Base-by-base conservation (phyloP, 2,329 filamentous ascomycete species). In the Diaporthe sp. region DNA sequence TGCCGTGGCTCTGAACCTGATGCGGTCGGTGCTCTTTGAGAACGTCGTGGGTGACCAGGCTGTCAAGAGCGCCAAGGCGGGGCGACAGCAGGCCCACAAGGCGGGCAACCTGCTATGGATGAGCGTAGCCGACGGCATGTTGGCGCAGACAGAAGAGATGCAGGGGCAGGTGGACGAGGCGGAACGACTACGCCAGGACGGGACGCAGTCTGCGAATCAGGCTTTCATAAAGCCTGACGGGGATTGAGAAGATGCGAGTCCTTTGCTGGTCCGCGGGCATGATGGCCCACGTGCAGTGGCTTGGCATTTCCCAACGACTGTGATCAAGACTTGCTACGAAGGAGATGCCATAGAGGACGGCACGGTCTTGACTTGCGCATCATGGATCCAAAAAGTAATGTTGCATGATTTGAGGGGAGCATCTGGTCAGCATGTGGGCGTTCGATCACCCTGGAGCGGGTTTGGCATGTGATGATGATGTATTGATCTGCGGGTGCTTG, bases 1-100 rank as follows among this genome's bases (percentile, higher is more conserved):
- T n/a, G 92, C 92, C 64, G 93, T 98, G 77, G 92, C 93, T 8
- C 90, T 98, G 75, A 95, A 92, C 78, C 92, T 97, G 77, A 97
- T 98, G 93, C 93, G 94, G 70, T 92, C 90, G 80, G 90, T 92
- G 69, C 93, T 98, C 80, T 98, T 96, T 82, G 92, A 93, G 60
- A 93, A 93, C 75, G 93, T 96, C 19, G 91, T 97, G 5, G 95
- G 95, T 67, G 93, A 94, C 74, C 94, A 96, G 82, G 93, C 93
- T 0, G 88, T 94, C 75, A 95, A 95, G 84, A 94, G 93, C 80
- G 92, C 93, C 6, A 89, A 89, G 77, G 93, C 94, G 0, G 93
- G 92, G 33, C 88, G 89, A 33, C 89, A 89, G 55, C 92, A 94
- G 84, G 92, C 93, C 7, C 89, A 90, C 77, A 90, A 90, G 81